phyloP scores from a whole-genome alignment of 2,329 filamentous ascomycete species.

The Diplodia intermedia region DNA sequence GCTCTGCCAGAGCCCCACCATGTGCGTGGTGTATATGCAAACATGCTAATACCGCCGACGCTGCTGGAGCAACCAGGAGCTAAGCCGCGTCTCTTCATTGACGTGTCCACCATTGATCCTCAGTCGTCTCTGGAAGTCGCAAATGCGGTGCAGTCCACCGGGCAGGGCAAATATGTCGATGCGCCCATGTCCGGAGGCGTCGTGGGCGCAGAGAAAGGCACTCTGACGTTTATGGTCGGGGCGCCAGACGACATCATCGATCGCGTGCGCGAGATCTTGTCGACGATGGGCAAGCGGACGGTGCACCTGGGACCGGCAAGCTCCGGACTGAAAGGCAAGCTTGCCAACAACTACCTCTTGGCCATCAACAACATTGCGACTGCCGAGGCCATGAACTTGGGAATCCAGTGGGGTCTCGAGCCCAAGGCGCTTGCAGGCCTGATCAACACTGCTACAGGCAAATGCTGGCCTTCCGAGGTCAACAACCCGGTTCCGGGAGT shows the following conservation, averaged over 20 bases:
- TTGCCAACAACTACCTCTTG: constrained; percentile 96
- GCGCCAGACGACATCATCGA: constrained; percentile 66
- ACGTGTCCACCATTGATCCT: constrained; percentile 96
- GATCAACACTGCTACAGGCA: constrained; percentile 93
- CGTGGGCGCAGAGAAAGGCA: constrained; percentile 85
- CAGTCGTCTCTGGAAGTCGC: constrained; percentile 81
- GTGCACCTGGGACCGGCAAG: constrained; percentile 86
- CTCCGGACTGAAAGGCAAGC: constrained; percentile 85
- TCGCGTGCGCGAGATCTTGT: constrained; percentile 71
- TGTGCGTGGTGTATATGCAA: constrained; percentile 61
- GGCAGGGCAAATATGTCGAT: constrained; percentile 82
- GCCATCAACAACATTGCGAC: constrained; percentile 87
- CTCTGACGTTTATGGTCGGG: constrained; percentile 96
- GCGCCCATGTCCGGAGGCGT: constrained; percentile 97
- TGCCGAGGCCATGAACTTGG: constrained; percentile 71
- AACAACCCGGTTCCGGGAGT: constrained; percentile 95
- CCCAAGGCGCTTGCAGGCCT: constrained; percentile 76
- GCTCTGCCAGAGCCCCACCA: constrained; percentile 63
- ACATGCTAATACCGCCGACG: constrained; percentile 69
- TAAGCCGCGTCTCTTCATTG: constrained; percentile 81
- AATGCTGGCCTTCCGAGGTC: constrained; percentile 92
- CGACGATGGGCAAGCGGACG: constrained; percentile 84
- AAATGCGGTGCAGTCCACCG: constrained; percentile 68
- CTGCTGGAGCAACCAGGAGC: constrained; percentile 58
- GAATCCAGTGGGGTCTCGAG: constrained; percentile 67